Conservation (phyloP, 768 basidiomycete genomes). For the Tulasnella sp. region DNA sequence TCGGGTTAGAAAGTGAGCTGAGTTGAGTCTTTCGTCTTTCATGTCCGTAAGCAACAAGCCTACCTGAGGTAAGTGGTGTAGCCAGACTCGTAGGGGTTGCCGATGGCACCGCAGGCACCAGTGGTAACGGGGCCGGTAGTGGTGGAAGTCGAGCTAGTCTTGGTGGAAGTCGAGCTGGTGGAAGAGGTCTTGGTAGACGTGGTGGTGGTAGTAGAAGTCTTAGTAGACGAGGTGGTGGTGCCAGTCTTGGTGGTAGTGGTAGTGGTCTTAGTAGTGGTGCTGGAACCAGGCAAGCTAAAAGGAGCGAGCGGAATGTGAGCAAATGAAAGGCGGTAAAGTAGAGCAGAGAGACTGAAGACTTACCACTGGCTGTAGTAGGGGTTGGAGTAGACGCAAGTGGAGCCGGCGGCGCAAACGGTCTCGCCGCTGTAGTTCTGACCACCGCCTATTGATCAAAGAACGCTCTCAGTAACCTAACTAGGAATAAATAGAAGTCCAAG, state of each 20-base stretch:
- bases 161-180: conserved; percentile 4
- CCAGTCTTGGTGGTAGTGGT: conserved; percentile 12
- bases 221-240: conserved; percentile 7
- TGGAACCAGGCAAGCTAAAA: not conserved
- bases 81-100: conserved; percentile 36
- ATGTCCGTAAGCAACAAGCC: no score
- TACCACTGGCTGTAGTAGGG: conserved; percentile 17
- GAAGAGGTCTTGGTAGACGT: not conserved
- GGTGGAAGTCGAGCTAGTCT: conserved; percentile 19
- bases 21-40: no score
- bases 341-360: not conserved
- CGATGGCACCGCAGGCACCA: conserved; percentile 30
- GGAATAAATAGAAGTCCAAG: conserved; percentile 20
- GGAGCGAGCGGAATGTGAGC: not conserved
- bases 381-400: conserved; percentile 15
- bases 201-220: not conserved
- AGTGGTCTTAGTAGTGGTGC: conserved; percentile 15
- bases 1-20: conserved; percentile 23
- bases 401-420: conserved; percentile 15
- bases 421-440: not conserved
- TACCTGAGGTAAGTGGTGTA: conserved; percentile 1
- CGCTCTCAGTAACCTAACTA: no score
- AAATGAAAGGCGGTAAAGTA: no score
- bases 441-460: not conserved
- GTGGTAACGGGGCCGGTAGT: conserved; percentile 23